Evolutionary conservation across 257 asterid genomes (phyloP).

Genomic region (Sherardia arvensis): DNA sequence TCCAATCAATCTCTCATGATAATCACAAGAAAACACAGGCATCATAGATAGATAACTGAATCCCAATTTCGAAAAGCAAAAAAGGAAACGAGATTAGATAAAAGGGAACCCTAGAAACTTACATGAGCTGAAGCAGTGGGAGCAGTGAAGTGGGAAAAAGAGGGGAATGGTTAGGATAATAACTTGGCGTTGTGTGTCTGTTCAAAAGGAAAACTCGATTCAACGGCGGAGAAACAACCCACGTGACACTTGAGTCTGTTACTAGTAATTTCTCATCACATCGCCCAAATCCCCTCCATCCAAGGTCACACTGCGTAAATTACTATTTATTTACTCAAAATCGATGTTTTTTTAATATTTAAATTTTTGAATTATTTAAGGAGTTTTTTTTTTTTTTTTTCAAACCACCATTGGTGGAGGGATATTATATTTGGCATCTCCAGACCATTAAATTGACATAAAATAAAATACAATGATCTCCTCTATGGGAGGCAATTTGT

Average conservation of each 20-base stretch:
- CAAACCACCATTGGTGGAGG: no score
- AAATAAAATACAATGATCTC: no score
- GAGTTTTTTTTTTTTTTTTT: no score
- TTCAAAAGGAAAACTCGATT: slow-evolving; percentile 2
- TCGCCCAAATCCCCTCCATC: no score
- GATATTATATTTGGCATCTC: no score
- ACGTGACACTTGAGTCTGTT: no score
- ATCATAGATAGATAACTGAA: not conserved
- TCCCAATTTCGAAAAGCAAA: not conserved
- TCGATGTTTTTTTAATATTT: no score
- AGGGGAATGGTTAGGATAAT: slow-evolving; percentile 1
- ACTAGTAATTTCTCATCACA: not conserved
- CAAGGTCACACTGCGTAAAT: no score
- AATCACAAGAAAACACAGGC: not conserved
- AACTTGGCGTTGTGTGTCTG: slow-evolving; percentile 10
- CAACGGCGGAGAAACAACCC: slow-evolving; percentile 8
- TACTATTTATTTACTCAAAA: no score
- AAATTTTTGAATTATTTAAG: no score
- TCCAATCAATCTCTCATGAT: slow-evolving; percentile 11
- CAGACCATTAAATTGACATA: no score
- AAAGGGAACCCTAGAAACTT: slow-evolving; percentile 14
- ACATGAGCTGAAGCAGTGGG: slow-evolving; percentile 13
- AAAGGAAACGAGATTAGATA: not conserved
- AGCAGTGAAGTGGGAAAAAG: not conserved
- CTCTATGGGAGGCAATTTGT: no score